These are phyloP conservation scores for Akanthomyces uredinophilus DNA, from an alignment of 2,329 filamentous ascomycete genomes.

Conservation along the genomic window DNA sequence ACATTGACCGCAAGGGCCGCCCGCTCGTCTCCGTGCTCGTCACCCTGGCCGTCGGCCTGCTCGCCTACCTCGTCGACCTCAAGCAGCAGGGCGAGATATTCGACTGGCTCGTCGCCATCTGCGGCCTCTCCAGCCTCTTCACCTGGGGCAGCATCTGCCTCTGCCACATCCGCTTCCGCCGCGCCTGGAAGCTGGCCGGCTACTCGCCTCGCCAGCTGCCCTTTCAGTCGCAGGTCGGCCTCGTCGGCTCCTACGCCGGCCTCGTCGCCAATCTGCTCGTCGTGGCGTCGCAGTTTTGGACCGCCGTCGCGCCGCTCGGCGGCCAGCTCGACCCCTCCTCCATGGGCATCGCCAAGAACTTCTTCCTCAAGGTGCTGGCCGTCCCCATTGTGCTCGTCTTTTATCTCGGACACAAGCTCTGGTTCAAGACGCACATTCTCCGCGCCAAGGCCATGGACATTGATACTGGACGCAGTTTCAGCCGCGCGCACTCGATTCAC, in stretches of 20 bases:
- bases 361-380: slow-evolving; percentile 61
- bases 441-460: slow-evolving; percentile 67
- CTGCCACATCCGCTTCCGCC: slow-evolving; percentile 76
- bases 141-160: slow-evolving; percentile 72
- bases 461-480: slow-evolving; percentile 56
- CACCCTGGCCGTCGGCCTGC: slow-evolving; percentile 38
- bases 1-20: slow-evolving; percentile 46
- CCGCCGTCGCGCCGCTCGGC: slow-evolving; percentile 36
- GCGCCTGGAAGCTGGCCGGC: slow-evolving; percentile 31
- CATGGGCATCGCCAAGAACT: slow-evolving; percentile 43
- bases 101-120: slow-evolving; percentile 58
- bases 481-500: slow-evolving; percentile 23
- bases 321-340: neutral
- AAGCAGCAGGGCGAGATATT: slow-evolving; percentile 46
- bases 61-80: slow-evolving; percentile 40
- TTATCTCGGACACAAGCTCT: slow-evolving; percentile 66
- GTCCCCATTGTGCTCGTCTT: slow-evolving; percentile 55
- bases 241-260: slow-evolving; percentile 71
- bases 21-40: slow-evolving; percentile 40
- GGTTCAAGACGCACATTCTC: slow-evolving; percentile 57
- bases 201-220: slow-evolving; percentile 65
- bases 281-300: slow-evolving; percentile 73
- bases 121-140: slow-evolving; percentile 56
- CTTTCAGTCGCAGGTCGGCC: slow-evolving; percentile 66
- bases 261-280: slow-evolving; percentile 65